Evolutionary conservation across 805 yeast genomes (phyloP).

Genomic region (Yamadazyma paraphyllophila): DNA sequence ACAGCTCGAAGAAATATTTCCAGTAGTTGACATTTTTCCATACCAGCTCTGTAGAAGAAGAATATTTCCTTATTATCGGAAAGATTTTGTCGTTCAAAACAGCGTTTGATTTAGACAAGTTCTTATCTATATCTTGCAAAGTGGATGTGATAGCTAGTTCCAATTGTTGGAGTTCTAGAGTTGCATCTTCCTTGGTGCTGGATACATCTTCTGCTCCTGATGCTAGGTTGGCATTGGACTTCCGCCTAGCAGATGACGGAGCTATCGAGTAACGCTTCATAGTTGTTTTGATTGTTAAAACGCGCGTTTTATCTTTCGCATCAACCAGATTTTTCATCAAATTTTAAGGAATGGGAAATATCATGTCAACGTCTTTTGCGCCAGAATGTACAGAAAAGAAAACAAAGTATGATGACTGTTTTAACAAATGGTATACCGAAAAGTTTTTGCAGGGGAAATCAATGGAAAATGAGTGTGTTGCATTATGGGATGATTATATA

Average conservation of each 20-base stretch:
- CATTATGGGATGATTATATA: slow-evolving; percentile 82
- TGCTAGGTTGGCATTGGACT: slow-evolving; percentile 15
- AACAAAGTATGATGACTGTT: slow-evolving; percentile 86
- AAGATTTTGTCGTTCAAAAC: slow-evolving; percentile 65
- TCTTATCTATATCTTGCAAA: slow-evolving; percentile 75
- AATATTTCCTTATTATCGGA: slow-evolving; percentile 65
- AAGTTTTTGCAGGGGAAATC: slow-evolving; percentile 58
- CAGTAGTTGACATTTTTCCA: slow-evolving; percentile 71
- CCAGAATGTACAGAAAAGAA: slow-evolving; percentile 93
- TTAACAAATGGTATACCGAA: slow-evolving; percentile 91
- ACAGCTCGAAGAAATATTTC: slow-evolving; percentile 73
- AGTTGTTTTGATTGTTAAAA: background rate
- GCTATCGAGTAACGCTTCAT: slow-evolving; percentile 38
- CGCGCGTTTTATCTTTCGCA: slow-evolving; percentile 1
- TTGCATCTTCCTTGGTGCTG: slow-evolving; percentile 20
- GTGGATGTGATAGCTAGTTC: slow-evolving; percentile 79
- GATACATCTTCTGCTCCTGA: background rate
- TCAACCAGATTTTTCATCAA: background rate
- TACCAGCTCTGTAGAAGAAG: slow-evolving; percentile 54
- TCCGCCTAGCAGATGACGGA: slow-evolving; percentile 32
- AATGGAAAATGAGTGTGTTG: slow-evolving; percentile 83
- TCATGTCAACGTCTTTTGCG: slow-evolving; percentile 75
- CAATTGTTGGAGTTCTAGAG: slow-evolving; percentile 52
- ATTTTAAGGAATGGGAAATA: slow-evolving; percentile 35
- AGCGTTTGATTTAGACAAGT: slow-evolving; percentile 64